A percentile compares a stretch with the other conserved stretches of the same genome.
These are phyloP conservation scores for Termitomyces sp. DNA, from an alignment of 768 basidiomycete genomes.

Conservation along the genomic window DNA sequence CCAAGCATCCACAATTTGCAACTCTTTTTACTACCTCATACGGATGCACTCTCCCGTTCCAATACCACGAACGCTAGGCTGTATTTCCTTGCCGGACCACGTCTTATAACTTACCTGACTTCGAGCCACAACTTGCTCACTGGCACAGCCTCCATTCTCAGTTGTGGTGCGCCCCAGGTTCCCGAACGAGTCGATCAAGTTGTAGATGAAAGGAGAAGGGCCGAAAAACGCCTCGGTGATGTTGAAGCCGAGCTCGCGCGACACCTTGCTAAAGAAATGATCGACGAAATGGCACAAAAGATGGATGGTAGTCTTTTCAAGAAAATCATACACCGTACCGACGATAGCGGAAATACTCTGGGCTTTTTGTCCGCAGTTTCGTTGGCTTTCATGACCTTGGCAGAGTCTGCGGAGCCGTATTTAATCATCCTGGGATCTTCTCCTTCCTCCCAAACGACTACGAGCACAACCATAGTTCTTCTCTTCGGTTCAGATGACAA, in stretches of 20 bases:
- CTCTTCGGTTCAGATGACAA: constrained; percentile 61
- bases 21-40: constrained; percentile 69
- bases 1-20: constrained; percentile 74
- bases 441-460: constrained; percentile 25
- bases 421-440: constrained; percentile 55
- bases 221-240: constrained; percentile 68
- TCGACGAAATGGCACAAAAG: constrained; percentile 32
- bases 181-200: constrained; percentile 68
- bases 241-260: constrained; percentile 65
- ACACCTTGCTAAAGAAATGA: constrained; percentile 41
- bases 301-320: constrained; percentile 33
- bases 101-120: constrained; percentile 63
- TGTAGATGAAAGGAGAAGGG: constrained; percentile 62
- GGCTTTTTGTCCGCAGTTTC: constrained; percentile 60
- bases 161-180: constrained; percentile 65
- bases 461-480: constrained; percentile 53
- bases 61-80: constrained; percentile 66
- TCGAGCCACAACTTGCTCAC: constrained; percentile 57
- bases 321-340: constrained; percentile 56
- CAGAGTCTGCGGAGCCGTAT: constrained; percentile 21
- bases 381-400: constrained; percentile 38
- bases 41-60: constrained; percentile 62
- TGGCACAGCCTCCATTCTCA: constrained; percentile 57
- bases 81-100: constrained; percentile 81
- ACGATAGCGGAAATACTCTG: constrained; percentile 59